phyloP scores from a whole-genome alignment of 1,284 basidiomycete genomes.

The Malassezia nana region DNA sequence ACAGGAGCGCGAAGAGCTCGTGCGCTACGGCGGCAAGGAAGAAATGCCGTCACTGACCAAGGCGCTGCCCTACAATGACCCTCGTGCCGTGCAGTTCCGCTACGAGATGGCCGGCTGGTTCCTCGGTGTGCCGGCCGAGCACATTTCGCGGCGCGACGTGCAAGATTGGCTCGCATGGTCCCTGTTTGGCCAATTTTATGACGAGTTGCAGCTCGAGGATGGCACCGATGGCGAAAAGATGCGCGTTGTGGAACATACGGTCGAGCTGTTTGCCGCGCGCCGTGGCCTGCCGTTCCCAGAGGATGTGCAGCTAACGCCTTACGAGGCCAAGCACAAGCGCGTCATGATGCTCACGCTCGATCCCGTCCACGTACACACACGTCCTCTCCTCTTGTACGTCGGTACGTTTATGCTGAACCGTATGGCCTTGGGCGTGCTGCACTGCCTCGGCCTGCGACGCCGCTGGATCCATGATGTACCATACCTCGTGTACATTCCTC shows the following conservation, averaged over 20 bases:
- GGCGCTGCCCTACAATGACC: constrained; percentile 27
- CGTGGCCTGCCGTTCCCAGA: constrained; percentile 31
- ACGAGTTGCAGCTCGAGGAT: constrained; percentile 26
- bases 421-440: background rate
- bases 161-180: constrained; percentile 44
- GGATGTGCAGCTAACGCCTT: constrained; percentile 8
- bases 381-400: constrained; percentile 26
- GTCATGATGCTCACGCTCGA: constrained; percentile 46
- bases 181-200: constrained; percentile 29
- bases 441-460: constrained; percentile 20
- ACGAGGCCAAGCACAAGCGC: background rate
- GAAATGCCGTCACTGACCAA: constrained; percentile 8
- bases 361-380: constrained; percentile 26
- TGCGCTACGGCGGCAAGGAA: background rate
- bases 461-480: constrained; percentile 21
- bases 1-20: background rate
- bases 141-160: constrained; percentile 32
- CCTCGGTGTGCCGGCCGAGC: constrained; percentile 20
- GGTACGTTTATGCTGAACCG: constrained; percentile 19
- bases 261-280: constrained; percentile 36
- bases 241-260: constrained; percentile 19
- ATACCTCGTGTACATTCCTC: constrained; percentile 34
- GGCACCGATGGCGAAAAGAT: constrained; percentile 22
- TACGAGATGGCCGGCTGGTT: constrained; percentile 36
- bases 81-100: constrained; percentile 33